Evolutionary conservation across 78 protist species (phyloP), one percentile per base, ranked within the genome.

Genomic region (Ministeria vibrans): DNA sequence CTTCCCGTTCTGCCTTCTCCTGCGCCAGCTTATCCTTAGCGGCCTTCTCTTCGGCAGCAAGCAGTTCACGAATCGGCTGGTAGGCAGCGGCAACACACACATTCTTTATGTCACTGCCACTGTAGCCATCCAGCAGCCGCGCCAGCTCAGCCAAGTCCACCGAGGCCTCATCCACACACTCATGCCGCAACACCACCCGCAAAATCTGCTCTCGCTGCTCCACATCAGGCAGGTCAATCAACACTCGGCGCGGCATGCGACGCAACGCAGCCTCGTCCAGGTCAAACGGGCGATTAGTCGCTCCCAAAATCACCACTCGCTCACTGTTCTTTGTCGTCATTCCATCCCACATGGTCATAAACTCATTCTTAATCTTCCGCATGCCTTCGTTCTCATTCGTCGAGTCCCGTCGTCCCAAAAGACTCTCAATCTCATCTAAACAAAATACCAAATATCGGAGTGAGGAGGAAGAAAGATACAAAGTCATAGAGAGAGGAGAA

Each of bases 281-380:
- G 34, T 75, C 86, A 92, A 91, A 93, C 15, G 96, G 96, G 0
- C 81, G 75, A 88, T 90, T 93, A 36, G 96, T 89, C 27, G 96
- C 94, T 1, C 78, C 93, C 22, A 92, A 51, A 23, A 90, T 92
- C 45, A 75, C 69, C 38, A 92, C 95, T 27, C 81, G 72, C n/a
- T 49, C 77, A 27, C 39, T 86, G n/a, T n/a, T n/a, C 55, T 3
- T 62, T 30, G 94, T 94, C 69, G 91, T 91, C 89, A 59, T 11
- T 23, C 72, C 81, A 9, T 62, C 71, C 81, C 81, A 77, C 81
- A 34, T 38, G 70, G 73, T 3, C 81, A 77, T 77, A 11, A 93
- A 89, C 72, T 90, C 90, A 27, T 62, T 69, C 61, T 91, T 86
- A 34, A 93, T 45, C 81, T 86, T 91, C 9, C 86, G 23, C 82